phyloP scores from a whole-genome alignment of 179 eudicot species.

The Sideroxylon spinosum region DNA sequence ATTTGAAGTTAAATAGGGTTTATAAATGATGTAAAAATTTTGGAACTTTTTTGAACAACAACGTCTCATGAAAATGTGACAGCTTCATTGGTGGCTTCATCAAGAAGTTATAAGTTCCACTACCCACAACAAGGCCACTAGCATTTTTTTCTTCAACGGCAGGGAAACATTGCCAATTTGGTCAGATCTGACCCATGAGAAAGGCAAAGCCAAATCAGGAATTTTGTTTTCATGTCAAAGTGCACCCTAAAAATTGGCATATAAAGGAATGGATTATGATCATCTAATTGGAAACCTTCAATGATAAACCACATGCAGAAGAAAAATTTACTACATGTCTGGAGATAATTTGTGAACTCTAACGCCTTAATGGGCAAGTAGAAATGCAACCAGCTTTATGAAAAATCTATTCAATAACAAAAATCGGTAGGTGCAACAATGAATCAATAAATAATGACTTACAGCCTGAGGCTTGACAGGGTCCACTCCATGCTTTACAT shows the following conservation, averaged over 20 bases:
- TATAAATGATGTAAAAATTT: too few species aligned
- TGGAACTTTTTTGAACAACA: too few species aligned
- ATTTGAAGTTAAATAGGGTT: too few species aligned
- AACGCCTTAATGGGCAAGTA: not conserved
- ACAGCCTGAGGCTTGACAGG: constrained; percentile 62
- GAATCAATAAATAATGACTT: constrained; percentile 33
- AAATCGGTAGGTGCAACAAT: not conserved
- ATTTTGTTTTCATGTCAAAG: too few species aligned
- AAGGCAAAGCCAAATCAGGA: not conserved
- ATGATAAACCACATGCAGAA: not conserved
- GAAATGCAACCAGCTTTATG: not conserved
- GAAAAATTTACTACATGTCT: not conserved
- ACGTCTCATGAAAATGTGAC: not conserved
- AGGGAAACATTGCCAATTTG: too few species aligned
- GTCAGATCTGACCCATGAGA: too few species aligned
- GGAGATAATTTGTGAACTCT: not conserved
- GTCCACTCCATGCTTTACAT: constrained; percentile 41
- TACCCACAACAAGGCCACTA: not conserved
- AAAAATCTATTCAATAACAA: not conserved
- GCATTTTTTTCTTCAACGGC: too few species aligned
- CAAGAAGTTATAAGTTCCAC: not conserved
- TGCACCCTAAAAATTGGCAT: too few species aligned
- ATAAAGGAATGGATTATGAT: not conserved
- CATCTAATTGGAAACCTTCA: not conserved
- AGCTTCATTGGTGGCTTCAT: not conserved